Percentiles rank a stretch among this genome's conserved stretches.
Conservation (phyloP, 2,329 filamentous ascomycete genomes). For the Cytospora mali region DNA sequence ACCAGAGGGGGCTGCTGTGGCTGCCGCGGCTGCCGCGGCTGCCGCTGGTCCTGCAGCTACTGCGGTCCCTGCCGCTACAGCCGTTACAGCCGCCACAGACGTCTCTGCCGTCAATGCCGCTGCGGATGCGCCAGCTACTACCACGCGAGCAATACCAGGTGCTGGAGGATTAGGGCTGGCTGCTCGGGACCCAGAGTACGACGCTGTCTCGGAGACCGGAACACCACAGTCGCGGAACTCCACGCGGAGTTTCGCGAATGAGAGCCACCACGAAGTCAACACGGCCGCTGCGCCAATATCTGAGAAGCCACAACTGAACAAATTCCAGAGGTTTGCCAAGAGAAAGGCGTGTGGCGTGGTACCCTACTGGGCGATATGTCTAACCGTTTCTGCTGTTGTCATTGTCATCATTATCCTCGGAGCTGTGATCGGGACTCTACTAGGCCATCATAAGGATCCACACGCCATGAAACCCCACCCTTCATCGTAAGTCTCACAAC, state of each 20-base stretch:
- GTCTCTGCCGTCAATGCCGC: slow-evolving; percentile 14
- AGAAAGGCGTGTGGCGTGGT: slow-evolving; percentile 61
- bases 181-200: slow-evolving; percentile 64
- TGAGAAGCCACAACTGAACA: slow-evolving; percentile 54
- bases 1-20: slow-evolving; percentile 8
- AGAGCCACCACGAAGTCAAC: slow-evolving; percentile 58
- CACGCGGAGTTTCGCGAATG: slow-evolving; percentile 52
- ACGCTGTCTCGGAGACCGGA: slow-evolving; percentile 58
- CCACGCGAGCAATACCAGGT: slow-evolving; percentile 47
- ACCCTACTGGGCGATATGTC: slow-evolving; percentile 62
- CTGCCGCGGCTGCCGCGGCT: not conserved
- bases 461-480: slow-evolving; percentile 27
- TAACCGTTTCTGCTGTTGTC: slow-evolving; percentile 51
- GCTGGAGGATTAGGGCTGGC: slow-evolving; percentile 64
- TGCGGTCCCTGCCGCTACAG: slow-evolving; percentile 2
- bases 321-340: slow-evolving; percentile 57
- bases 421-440: slow-evolving; percentile 55
- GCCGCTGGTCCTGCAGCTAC: not conserved
- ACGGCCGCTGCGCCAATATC: slow-evolving; percentile 46
- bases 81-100: slow-evolving; percentile 4
- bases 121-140: slow-evolving; percentile 14
- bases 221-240: slow-evolving; percentile 55
- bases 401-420: slow-evolving; percentile 60
- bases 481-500: slow-evolving; percentile 32
- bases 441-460: slow-evolving; percentile 39